Evolutionary conservation across 2,329 filamentous ascomycete genomes (phyloP).

Genomic region (Nothophaeocryptopus gaeumannii): DNA sequence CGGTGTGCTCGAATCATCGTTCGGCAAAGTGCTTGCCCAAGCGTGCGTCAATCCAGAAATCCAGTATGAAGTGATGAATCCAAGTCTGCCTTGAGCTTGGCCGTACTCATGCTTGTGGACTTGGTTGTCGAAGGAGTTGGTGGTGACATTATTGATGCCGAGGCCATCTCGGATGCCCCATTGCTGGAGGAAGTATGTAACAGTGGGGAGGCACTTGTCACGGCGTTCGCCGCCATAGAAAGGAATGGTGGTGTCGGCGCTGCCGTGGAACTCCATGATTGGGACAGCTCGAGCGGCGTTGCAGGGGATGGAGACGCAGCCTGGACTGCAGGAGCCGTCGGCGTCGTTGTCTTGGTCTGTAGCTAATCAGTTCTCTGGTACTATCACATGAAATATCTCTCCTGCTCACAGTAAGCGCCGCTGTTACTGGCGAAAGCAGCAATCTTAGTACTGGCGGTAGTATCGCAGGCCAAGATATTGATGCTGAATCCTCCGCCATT

Average conservation of each 20-base stretch:
- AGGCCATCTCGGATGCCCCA: conserved; percentile 38
- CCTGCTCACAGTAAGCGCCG: conserved; percentile 41
- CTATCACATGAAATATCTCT: too few species aligned
- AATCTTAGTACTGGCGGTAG: conserved; percentile 40
- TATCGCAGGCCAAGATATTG: conserved; percentile 47
- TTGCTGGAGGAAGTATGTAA: conserved; percentile 36
- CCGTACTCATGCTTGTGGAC: conserved; percentile 27
- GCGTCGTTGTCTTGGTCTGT: conserved; percentile 7
- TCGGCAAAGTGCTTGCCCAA: conserved; percentile 34
- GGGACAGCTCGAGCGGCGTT: conserved; percentile 32
- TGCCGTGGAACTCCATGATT: conserved; percentile 45
- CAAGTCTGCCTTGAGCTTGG: conserved; percentile 29
- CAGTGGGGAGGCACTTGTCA: conserved; percentile 25
- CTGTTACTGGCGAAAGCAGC: conserved; percentile 51
- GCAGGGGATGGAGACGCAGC: conserved; percentile 26
- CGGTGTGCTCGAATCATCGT: conserved; percentile 10
- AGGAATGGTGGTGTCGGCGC: conserved; percentile 39
- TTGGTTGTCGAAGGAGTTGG: conserved; percentile 23
- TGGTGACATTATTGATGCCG: conserved; percentile 25
- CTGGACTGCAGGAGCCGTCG: conserved; percentile 14
- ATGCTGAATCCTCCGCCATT: conserved; percentile 52
- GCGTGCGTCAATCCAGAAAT: conserved; percentile 38
- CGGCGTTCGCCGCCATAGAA: conserved; percentile 39
- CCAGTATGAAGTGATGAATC: conserved; percentile 37
- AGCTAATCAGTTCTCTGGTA: too few species aligned